Base-by-base conservation (phyloP, 2,329 filamentous ascomycete species). In the Colletotrichum incanum region DNA sequence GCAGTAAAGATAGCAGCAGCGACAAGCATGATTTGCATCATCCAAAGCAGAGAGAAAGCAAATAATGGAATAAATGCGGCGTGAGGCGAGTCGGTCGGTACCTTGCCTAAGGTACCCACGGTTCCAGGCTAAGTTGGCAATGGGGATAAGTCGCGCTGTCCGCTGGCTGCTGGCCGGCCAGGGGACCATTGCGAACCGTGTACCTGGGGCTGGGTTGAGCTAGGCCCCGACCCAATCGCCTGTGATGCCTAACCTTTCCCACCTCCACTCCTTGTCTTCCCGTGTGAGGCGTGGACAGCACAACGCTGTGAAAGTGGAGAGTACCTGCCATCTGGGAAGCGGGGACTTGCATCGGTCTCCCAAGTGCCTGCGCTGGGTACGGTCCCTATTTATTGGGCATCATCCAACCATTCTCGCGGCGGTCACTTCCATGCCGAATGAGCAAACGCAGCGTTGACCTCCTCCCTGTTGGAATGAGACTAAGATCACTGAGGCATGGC, bases 11-110 rank as follows among this genome's bases (percentile, higher is more conserved):
- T 20, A 59, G 39, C 56, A 61, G 41, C 56, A 43, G 39, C 23
- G 39, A n/a, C 39, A 47, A 72, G 59, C 65, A 69, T 66, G 63
- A 67, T 65, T 61, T 56, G 70, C 58, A 72, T 70, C 54, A 70
- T 65, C 60, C 59, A 60, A 62, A 67, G 28, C 47, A 55, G 54
- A 54, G n/a, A 28, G 52, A 31, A 56, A 65, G 66, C 37, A 60
- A 55, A 61, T 65, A 62, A 61, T 59, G n/a, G 59, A 64, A 47
- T 58, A 37, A 47, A 39, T 50, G 60, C 60, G 34, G 60, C 45
- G 31, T 50, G 23, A 62, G 47, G 60, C 31, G 41, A 45, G 16
- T 39, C 54, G 39, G 58, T 43, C 23, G 60, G 45, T 62, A 60
- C 56, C 56, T 60, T 31, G 41, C 37, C 16, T 60, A 60, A 60